Evolutionary conservation across 768 basidiomycete species (phyloP), one percentile per base, ranked within the genome.

Genomic region (Sarcodon sp.): DNA sequence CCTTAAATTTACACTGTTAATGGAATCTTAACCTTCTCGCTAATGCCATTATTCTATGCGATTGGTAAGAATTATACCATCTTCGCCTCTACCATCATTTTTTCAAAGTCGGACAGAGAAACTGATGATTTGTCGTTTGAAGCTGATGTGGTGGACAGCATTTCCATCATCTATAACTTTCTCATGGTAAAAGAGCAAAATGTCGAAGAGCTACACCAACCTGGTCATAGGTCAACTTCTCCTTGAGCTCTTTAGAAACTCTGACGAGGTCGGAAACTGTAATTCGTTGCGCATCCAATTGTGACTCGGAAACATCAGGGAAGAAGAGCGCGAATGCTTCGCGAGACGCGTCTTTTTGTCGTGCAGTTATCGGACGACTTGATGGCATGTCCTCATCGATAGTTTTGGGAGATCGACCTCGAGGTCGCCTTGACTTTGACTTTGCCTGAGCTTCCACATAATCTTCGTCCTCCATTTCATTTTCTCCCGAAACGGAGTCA

Each of bases 61-160:
- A 27, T 6, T 41, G 8, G 27, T 27, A 27, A 13, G 27, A 41
- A 15, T 41, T 58, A 80, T 2, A 68, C 73, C 36, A 86, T 61
- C 57, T 69, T 75, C 6, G 83, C 73, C 1, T 69, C 58, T 21
- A 79, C 59, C 79, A 89, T 87, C 77, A 91, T 87, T 16, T 66
- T 66, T 53, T 79, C 75, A 55, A 91, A 91, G 59, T 89, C 85
- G 11, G 66, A 61, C 33, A 88, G 67, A 48, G 62, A 63, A 68
- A 90, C 72, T 3, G 83, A 73, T 27, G 27, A 16, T 58, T 78
- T 79, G 61, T 89, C 87, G 0, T 73, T 65, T 0, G 77, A 73
- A 0, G 73, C 77, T 1, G 87, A 85, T 57, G 87, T 90, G 46
- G 71, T 70, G n/a, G 75, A 72, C 1, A 91, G 66, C 87, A 89